Evolutionary conservation across 768 basidiomycete species (phyloP), one percentile per base, ranked within the genome.

Genomic region (Trametes cubensis): DNA sequence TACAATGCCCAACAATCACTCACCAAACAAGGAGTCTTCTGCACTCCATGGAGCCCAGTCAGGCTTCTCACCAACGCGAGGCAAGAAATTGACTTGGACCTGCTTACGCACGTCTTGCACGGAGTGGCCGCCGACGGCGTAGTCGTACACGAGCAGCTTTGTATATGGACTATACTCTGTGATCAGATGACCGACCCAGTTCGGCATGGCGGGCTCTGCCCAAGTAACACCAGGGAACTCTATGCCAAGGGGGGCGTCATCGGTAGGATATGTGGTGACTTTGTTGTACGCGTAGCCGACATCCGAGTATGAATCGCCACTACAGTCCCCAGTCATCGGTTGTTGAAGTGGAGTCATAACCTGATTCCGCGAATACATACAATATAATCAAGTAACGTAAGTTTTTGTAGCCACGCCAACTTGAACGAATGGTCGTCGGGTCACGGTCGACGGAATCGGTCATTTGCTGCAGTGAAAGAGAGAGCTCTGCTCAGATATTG

Each of bases 131-230:
- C 86, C 83, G 10, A 72, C 68, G 0, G 86, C 87, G 70, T 83
- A 87, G 69, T 86, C 76, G 67, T 84, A 83, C 4, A 85, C 84
- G 0, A 87, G 74, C 26, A 86, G 62, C 2, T 78, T 76, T 21
- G 55, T 41, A 60, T 55, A 69, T 30, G 40, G 65, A 21, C 69
- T 77, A 78, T 39, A 65, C 26, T 69, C 59, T 10, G 76, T 80
- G 50, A 85, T 72, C n/a, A 86, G 73, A 69, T 84, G 78, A 2
- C 86, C 83, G 38, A 88, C 82, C 86, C 86, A 88, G 70, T 87
- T 88, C 8, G 85, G 81, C 42, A 73, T 68, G 38, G 73, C 77
- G 1, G 63, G 59, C 65, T 83, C 85, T 40, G 79, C 78, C 70
- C 72, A 85, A 0, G 83, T 80, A 6, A 66, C 41, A 1, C 84